These are phyloP conservation scores for Amanita muscaria DNA, from an alignment of 768 basidiomycete species.

Conservation along the genomic window DNA sequence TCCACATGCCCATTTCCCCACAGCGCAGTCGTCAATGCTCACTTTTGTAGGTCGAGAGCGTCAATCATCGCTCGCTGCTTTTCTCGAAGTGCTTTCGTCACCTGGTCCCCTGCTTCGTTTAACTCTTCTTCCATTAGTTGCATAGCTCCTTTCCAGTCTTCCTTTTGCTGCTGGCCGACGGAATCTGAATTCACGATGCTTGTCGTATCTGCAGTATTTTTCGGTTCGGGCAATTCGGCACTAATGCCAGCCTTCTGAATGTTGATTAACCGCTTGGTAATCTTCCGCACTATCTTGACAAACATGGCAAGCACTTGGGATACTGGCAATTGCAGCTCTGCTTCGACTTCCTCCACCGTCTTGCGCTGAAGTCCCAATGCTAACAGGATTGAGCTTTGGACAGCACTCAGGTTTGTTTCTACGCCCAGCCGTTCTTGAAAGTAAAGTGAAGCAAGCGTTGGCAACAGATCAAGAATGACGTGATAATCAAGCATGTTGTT, in stretches of 20 bases:
- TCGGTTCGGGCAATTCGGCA: slow-evolving; percentile 35
- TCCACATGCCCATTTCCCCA: too few relatives aligned
- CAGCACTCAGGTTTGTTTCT: slow-evolving; percentile 66
- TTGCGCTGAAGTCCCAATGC: slow-evolving; percentile 89
- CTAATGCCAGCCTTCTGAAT: slow-evolving; percentile 74
- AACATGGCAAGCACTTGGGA: slow-evolving; percentile 86
- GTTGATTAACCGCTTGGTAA: slow-evolving; percentile 64
- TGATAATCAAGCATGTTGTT: slow-evolving; percentile 97
- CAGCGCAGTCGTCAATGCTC: slow-evolving; percentile 27
- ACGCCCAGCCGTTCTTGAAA: slow-evolving; percentile 68
- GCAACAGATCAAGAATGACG: slow-evolving; percentile 88
- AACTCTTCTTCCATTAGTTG: slow-evolving; percentile 56
- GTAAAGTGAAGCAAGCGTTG: slow-evolving; percentile 70
- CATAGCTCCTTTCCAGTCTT: slow-evolving; percentile 36
- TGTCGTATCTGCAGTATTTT: slow-evolving; percentile 5
- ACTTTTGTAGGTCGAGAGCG: slow-evolving; percentile 83
- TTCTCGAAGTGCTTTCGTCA: slow-evolving; percentile 54
- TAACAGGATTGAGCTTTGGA: slow-evolving; percentile 87
- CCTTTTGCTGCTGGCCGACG: slow-evolving; percentile 10
- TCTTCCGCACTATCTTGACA: slow-evolving; percentile 82
- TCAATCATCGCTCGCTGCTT: slow-evolving; percentile 85
- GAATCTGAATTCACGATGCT: slow-evolving; percentile 8
- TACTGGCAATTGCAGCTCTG: slow-evolving; percentile 73
- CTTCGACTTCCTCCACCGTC: slow-evolving; percentile 83
- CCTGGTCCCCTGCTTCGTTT: slow-evolving; percentile 70